phyloP scores from a whole-genome alignment of 441 rosid genomes.

The Syzygium malaccense region DNA sequence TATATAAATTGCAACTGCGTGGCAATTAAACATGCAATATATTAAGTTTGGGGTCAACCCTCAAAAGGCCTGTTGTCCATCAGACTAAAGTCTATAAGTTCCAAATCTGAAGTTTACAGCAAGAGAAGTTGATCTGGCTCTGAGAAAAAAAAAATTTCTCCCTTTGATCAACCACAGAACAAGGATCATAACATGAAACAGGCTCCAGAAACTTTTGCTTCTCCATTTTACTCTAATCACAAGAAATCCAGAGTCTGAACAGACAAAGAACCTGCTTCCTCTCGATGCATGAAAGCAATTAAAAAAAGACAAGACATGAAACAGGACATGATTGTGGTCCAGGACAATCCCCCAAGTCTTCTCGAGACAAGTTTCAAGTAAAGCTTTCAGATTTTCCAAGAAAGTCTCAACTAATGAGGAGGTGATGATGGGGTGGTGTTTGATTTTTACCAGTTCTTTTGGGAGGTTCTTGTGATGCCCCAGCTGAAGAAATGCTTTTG shows the following conservation, averaged over 20 bases:
- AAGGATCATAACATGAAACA: neutral
- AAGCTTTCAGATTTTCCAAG: neutral
- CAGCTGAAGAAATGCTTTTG: neutral
- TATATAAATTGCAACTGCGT: neutral
- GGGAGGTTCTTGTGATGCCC: neutral
- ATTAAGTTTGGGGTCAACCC: neutral
- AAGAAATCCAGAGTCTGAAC: neutral
- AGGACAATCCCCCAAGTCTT: neutral
- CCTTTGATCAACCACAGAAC: neutral
- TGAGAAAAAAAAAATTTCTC: neutral
- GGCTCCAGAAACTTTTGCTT: neutral
- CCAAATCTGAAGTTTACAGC: neutral
- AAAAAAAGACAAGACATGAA: neutral
- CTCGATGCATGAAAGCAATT: neutral
- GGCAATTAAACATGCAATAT: neutral
- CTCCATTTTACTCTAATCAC: neutral
- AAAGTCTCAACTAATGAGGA: neutral
- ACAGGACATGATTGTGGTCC: neutral
- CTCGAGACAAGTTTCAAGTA: neutral
- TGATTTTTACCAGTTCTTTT: neutral
- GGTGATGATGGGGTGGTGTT: neutral
- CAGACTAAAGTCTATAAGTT: neutral
- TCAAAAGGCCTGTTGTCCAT: neutral
- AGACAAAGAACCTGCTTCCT: neutral
- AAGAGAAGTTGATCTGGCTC: neutral